These are phyloP conservation scores for Secale cereale DNA, from an alignment of 176 grass and related monocot genomes.

Conservation along the genomic window DNA sequence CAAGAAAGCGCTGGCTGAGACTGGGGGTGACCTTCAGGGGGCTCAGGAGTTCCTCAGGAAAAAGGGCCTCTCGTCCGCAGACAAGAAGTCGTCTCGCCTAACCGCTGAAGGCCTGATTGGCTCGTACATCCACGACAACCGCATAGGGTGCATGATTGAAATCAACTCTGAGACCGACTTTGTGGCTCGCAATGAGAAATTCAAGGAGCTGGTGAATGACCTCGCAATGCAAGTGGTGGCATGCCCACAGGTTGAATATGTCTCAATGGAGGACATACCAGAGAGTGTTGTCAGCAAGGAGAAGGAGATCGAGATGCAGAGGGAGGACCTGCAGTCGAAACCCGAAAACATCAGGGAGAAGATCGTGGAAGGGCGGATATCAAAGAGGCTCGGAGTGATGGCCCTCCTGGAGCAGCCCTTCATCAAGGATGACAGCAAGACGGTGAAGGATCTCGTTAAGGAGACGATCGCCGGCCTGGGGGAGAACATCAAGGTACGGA, in stretches of 20 bases:
- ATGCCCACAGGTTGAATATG: slow-evolving; percentile 88
- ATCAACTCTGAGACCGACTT: slow-evolving; percentile 97
- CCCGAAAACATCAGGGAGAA: slow-evolving; percentile 90
- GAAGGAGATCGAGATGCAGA: slow-evolving; percentile 93
- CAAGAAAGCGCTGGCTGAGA: slow-evolving; percentile 91
- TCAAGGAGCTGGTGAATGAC: slow-evolving; percentile 91
- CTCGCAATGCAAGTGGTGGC: slow-evolving; percentile 95
- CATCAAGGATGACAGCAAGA: slow-evolving; percentile 81
- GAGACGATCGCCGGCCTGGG: slow-evolving; percentile 73
- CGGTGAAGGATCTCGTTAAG: slow-evolving; percentile 91
- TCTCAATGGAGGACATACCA: slow-evolving; percentile 82
- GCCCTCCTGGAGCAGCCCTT: slow-evolving; percentile 92
- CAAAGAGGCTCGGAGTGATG: slow-evolving; percentile 89
- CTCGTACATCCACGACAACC: slow-evolving; percentile 90
- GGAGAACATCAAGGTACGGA: slow-evolving; percentile 94
- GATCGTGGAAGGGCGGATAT: slow-evolving; percentile 87
- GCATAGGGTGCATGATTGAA: slow-evolving; percentile 89
- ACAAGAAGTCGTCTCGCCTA: slow-evolving; percentile 92
- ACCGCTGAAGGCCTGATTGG: slow-evolving; percentile 86
- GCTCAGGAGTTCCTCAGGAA: slow-evolving; percentile 96
- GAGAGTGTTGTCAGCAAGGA: slow-evolving; percentile 71
- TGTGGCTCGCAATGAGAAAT: slow-evolving; percentile 87
- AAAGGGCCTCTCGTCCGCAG: slow-evolving; percentile 95
- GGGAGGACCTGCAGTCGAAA: slow-evolving; percentile 86
- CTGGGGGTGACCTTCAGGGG: slow-evolving; percentile 62